Evolutionary conservation across 345 rosid genomes (phyloP), one percentile per base, ranked within the genome.

Genomic region (Aquilaria yunnanensis): DNA sequence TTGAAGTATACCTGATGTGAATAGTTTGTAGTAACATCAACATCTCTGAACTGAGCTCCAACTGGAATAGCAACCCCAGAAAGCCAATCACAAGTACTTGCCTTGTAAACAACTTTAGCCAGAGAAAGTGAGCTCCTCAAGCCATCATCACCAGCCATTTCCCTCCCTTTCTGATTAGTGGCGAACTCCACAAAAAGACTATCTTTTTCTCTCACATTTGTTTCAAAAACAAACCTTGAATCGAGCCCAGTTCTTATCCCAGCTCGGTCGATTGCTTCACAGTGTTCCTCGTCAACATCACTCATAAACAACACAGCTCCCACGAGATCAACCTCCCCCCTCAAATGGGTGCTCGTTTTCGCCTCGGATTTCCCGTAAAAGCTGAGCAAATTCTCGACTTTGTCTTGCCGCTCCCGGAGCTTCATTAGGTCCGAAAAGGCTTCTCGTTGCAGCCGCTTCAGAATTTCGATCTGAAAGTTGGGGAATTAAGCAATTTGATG

Each of bases 371-470:
- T 63, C 60, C 60, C 83, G 63, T 81, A 80, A 2, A 78, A 80
- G 12, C 96, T 74, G 59, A 92, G 72, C 7, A 87, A 29, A 10
- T 82, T 64, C 65, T 93, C 97, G 11, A 90, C 80, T 74, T 88
- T 93, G 64, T 93, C 97, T 72, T 88, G 96, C 67, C 97, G 78
- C 58, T 88, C 97, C 70, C 95, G 80, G 32, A 90, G 87, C 65
- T 86, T 90, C 97, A 90, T 88, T 54, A 81, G 65, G 67, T 90
- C 96, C 0, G 97, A 84, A 72, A 93, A 90, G 34, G 87, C 75
- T 82, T 93, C 97, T 61, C 85, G 76, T 56, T 93, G 97, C 77
- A 93, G 79, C 51, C 96, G 81, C 87, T 93, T 93, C 85, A 93
- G 73, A 65, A 88, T 93, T 69, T 90, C 96, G 82, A 90, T 88